Evolutionary conservation across 1,139 yeast genomes (phyloP), one percentile per base, ranked within the genome.

Genomic region (Suhomyces ambrosiae): DNA sequence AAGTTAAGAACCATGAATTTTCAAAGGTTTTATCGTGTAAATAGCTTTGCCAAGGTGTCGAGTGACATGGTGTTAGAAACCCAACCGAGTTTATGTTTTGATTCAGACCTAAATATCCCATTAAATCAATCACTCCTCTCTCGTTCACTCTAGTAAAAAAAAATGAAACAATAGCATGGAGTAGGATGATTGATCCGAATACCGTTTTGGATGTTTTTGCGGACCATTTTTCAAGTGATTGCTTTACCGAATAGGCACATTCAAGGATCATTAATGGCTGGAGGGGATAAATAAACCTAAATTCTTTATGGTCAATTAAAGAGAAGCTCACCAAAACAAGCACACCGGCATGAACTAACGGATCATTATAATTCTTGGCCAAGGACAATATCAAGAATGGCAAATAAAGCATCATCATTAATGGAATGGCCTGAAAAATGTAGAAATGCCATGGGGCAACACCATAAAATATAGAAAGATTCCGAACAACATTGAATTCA

Each of bases 31-130:
- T 59, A 16, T 85, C 63, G 52, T 89, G 96, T 29, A 94, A 61
- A 52, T 85, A 81, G 24, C 95, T 79, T 54, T 88, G 96, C 84
- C 95, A 87, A 3, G 98, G 98, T 0, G 97, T 90, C 0, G 97
- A 90, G 58, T 94, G 98, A 53, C 98, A 94, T 0, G 99, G 98
- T 56, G 90, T 87, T 13, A 94, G 59, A 48, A 92, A 84, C 1
- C 96, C 95, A 28, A 89, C 65, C 3, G 85, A 73, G 0, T 60
- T 47, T 4, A 78, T 68, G 1, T 56, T 49, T 0, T 71, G 61
- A 9, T 73, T 64, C 7, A 58, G 44, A 35, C 80, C 70, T 16
- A 92, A 53, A 37, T 70, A 71, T 9, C 75, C 59, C 14, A 86
- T 70, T 0, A 90, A 80, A 32, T 78, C 82, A 9, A 90, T 76